These are phyloP conservation scores for Endothia cerciana DNA, from an alignment of 2,329 filamentous ascomycete genomes.

Conservation along the genomic window DNA sequence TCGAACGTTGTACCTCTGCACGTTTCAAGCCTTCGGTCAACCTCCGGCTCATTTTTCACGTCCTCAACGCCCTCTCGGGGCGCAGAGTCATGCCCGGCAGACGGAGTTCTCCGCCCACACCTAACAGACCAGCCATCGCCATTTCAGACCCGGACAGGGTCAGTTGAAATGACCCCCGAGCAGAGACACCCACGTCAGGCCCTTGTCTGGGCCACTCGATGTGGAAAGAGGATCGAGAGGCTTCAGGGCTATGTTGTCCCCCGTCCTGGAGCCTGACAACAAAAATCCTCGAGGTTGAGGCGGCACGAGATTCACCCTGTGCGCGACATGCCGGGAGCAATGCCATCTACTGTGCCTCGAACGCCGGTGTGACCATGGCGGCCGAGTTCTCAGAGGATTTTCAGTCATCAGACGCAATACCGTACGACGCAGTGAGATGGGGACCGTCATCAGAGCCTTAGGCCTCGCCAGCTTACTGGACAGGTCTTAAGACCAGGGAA, in stretches of 20 bases:
- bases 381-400: neutral
- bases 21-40: constrained; percentile 1
- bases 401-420: constrained; percentile 4
- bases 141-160: neutral
- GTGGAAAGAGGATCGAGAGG: too few relatives aligned
- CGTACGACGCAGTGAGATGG: neutral
- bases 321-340: neutral
- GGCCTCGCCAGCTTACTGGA: neutral
- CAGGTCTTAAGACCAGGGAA: neutral
- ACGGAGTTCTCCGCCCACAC: neutral
- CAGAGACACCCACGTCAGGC: neutral
- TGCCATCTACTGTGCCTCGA: neutral
- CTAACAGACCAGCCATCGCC: neutral
- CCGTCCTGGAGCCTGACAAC: neutral
- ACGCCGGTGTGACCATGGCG: neutral
- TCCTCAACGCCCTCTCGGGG: neutral
- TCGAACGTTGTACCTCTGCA: neutral
- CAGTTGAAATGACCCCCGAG: neutral
- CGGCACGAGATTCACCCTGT: neutral
- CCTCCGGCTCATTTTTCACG: neutral
- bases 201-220: neutral
- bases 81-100: neutral
- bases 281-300: neutral
- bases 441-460: neutral
- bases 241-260: neutral